Base-by-base conservation (phyloP, 1,284 basidiomycete species). In the Wolfiporia cocos region DNA sequence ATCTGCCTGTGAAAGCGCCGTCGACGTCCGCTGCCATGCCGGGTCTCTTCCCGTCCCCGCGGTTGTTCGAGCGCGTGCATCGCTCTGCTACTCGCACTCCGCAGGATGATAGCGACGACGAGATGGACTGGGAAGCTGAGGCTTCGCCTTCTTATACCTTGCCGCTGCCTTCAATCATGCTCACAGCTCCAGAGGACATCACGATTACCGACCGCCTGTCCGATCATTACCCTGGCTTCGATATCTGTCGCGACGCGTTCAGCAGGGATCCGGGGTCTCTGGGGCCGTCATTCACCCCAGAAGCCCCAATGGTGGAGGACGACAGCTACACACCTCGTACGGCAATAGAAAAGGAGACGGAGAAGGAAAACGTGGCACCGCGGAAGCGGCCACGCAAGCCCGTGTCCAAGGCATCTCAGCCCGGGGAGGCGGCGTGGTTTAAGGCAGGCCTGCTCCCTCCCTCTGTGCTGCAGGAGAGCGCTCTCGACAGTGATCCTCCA, bases 181-280 rank as follows among this genome's bases (percentile, higher is more conserved):
- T 61, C 39, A 19, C 18, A 23, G 54, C 70, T 41, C 65, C 70
- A 18, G 74, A 70, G 44, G 68, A 67, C 42, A 59, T 70, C 23
- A 72, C 70, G 14, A 65, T 64, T 18, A 59, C 65, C 32, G 72
- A 82, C 53, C 72, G 72, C 5, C 68, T 73, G 37, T 85, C 82
- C 9, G 65, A 71, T 26, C 86, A 87, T 54, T 85, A 84, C 56
- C 85, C 85, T 7, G 84, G 85, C 14, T 88, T 88, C 52, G 62
- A 68, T 41, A 69, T 87, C 34, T 70, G 74, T 56, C 70, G 65
- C 49, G 83, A 86, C 55, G 54, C 66, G 10, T 66, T 73, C 52
- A 57, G 66, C 41, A 39, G 59, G 29, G 47, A 67, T 19, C 61
- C 63, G 12, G 38, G 44, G 21, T 41, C 41, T 10, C 7, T 9